Conservation (phyloP, 495 filamentous ascomycete species). For the Chaetomidium leptoderma region DNA sequence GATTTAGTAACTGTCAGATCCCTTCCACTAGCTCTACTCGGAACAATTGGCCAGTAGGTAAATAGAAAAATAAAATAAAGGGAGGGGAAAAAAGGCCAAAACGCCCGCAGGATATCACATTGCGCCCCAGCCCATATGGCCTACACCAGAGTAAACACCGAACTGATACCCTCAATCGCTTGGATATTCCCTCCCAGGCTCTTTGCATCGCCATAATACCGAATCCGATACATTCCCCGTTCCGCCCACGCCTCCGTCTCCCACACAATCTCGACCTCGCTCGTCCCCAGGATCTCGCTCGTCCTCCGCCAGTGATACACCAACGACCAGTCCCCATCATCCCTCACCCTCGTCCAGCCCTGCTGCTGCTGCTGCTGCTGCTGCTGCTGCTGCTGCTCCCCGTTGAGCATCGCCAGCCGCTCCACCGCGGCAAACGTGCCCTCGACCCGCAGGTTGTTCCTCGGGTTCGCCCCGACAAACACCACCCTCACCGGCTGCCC, state of each 20-base stretch:
- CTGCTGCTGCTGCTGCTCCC: conserved; percentile 12
- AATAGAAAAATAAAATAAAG: neutral
- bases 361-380: conserved; percentile 11
- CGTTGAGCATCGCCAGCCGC: conserved; percentile 33
- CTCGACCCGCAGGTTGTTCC: conserved; percentile 78
- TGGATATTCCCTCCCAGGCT: conserved; percentile 59
- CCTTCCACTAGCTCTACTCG: no score
- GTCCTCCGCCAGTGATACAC: conserved; percentile 78
- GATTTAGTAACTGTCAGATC: no score
- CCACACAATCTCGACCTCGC: conserved; percentile 77
- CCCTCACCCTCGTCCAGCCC: conserved; percentile 63
- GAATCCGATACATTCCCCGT: conserved; percentile 64
- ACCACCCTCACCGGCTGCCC: conserved; percentile 57
- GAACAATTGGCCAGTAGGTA: no score
- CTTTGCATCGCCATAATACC: conserved; percentile 85
- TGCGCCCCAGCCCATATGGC: conserved; percentile 4
- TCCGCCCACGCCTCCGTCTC: conserved; percentile 58
- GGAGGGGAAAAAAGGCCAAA: no score
- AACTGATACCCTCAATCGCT: conserved; percentile 72
- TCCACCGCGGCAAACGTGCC: conserved; percentile 79
- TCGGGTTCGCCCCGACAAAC: conserved; percentile 87
- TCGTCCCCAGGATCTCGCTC: conserved; percentile 65
- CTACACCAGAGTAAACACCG: conserved; percentile 51
- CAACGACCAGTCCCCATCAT: conserved; percentile 75
- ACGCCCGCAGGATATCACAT: neutral